Percentiles rank a stretch among this genome's conserved stretches.
Evolutionary conservation across 2,329 filamentous ascomycete species (phyloP).

Genomic region (Acrocalymma vagum): DNA sequence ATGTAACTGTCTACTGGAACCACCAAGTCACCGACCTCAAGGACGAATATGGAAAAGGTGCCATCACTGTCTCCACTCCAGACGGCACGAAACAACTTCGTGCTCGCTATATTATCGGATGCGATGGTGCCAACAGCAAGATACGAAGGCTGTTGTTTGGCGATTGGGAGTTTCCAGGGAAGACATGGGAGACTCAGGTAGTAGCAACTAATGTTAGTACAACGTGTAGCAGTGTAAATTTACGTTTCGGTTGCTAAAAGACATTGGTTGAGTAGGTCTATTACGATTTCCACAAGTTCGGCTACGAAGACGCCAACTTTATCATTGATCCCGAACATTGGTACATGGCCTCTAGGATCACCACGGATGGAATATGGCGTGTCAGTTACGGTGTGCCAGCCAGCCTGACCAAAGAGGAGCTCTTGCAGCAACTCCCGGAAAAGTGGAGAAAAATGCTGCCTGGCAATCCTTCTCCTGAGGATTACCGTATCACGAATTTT

Average conservation of each 20-base stretch:
- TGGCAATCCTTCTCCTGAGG: conserved; percentile 62
- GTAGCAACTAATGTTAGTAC: conserved; percentile 65
- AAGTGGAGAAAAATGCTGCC: conserved; percentile 65
- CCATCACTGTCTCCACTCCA: conserved; percentile 11
- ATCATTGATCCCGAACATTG: conserved; percentile 67
- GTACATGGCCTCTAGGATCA: conserved; percentile 66
- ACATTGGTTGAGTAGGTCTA: conserved; percentile 55
- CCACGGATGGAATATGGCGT: conserved; percentile 64
- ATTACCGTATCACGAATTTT: conserved; percentile 63
- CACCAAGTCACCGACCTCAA: conserved; percentile 13
- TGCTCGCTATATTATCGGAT: conserved; percentile 67
- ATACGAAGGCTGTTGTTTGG: conserved; percentile 49
- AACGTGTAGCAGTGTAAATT: too few relatives aligned
- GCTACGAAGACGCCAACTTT: conserved; percentile 64
- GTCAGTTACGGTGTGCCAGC: conserved; percentile 65
- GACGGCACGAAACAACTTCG: conserved; percentile 6
- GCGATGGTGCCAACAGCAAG: conserved; percentile 73
- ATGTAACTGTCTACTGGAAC: conserved; percentile 7
- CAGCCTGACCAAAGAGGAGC: conserved; percentile 61
- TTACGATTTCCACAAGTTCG: conserved; percentile 64
- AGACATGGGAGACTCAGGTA: conserved; percentile 66
- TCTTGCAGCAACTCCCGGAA: conserved; percentile 57
- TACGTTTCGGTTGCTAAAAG: neutral
- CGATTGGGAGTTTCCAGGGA: conserved; percentile 57
- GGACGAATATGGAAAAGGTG: conserved; percentile 15